Evolutionary conservation across 306 rosid species (phyloP).

Genomic region (Quercus bicolor): DNA sequence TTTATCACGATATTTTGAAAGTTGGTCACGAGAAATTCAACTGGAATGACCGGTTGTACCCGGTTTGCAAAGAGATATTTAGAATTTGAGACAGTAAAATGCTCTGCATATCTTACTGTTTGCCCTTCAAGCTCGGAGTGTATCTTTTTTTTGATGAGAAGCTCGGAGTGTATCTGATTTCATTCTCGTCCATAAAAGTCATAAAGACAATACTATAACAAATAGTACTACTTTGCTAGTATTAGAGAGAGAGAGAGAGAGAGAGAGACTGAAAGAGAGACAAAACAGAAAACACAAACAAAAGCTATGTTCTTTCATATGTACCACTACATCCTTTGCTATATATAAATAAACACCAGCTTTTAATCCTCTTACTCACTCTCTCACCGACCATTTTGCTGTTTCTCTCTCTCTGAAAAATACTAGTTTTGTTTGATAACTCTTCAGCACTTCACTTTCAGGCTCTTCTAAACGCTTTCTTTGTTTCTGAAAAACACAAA

Average conservation of each 20-base stretch:
- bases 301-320: background rate
- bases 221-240: background rate
- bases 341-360: background rate
- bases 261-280: background rate
- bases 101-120: constrained; percentile 24
- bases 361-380: constrained; percentile 16
- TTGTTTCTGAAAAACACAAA: background rate
- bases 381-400: constrained; percentile 30
- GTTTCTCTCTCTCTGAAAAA: constrained; percentile 4
- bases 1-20: background rate
- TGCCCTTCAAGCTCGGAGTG: constrained; percentile 21
- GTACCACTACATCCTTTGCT: background rate
- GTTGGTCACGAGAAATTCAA: constrained; percentile 7
- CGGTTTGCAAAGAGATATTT: constrained; percentile 14
- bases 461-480: background rate
- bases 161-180: constrained; percentile 11
- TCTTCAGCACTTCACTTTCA: constrained; percentile 16
- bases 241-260: background rate
- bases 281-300: background rate
- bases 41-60: constrained; percentile 13
- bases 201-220: no score
- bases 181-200: background rate
- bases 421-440: background rate
- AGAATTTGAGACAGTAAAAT: constrained; percentile 19
- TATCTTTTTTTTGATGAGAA: background rate